phyloP scores from a whole-genome alignment of 345 rosid genomes.

The Gossypium anomalum region DNA sequence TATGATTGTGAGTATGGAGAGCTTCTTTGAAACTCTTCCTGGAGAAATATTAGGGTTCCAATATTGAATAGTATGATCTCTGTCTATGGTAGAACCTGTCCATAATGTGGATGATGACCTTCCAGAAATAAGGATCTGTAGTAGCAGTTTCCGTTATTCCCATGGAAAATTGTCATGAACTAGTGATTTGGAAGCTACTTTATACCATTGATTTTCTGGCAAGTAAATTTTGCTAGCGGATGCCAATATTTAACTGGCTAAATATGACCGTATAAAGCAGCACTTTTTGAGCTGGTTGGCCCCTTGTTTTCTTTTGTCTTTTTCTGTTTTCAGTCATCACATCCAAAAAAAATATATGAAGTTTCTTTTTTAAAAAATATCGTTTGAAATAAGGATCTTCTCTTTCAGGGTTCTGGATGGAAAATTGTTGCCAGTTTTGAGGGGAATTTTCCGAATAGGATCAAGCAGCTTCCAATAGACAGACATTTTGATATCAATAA shows the following conservation, averaged over 20 bases:
- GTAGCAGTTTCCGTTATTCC: neutral
- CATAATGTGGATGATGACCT: neutral
- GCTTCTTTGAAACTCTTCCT: neutral
- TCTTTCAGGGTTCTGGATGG: constrained; percentile 92
- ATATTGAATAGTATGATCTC: neutral
- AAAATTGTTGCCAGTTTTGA: constrained; percentile 97
- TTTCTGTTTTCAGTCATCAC: neutral
- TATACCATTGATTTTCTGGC: neutral
- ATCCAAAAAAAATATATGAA: neutral
- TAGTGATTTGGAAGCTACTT: neutral
- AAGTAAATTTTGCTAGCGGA: neutral
- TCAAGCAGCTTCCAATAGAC: constrained; percentile 95
- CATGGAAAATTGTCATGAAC: neutral
- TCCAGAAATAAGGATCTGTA: neutral
- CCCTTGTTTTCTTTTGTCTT: neutral
- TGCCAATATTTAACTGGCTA: neutral
- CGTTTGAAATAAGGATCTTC: neutral
- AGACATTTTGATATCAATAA: constrained; percentile 90
- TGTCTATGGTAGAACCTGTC: neutral
- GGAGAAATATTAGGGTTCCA: neutral
- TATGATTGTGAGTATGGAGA: neutral
- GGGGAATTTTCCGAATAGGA: constrained; percentile 89
- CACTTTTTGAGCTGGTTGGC: neutral
- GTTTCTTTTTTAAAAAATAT: neutral
- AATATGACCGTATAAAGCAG: neutral